These are phyloP conservation scores for Pterocarpus macrocarpus DNA, from an alignment of 306 rosid species.

Conservation along the genomic window DNA sequence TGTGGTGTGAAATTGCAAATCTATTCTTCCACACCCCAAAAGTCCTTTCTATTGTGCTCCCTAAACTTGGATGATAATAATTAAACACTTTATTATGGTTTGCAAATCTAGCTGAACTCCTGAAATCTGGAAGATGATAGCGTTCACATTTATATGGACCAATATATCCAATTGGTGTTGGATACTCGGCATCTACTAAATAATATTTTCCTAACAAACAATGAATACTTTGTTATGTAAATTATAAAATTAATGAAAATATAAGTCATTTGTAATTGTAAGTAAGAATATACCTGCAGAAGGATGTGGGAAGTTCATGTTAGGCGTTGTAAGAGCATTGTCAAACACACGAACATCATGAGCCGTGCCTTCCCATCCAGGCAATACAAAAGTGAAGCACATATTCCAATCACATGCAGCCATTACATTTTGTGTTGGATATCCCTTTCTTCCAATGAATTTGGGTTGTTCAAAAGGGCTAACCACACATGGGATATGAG, in stretches of 20 bases:
- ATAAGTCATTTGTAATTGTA: not conserved
- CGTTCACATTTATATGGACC: not conserved
- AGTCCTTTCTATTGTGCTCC: too few species aligned
- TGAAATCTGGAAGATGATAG: too few species aligned
- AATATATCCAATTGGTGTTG: not conserved
- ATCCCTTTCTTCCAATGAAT: not conserved
- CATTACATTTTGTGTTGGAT: slow-evolving; percentile 13
- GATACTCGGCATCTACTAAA: not conserved
- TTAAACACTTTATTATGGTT: too few species aligned
- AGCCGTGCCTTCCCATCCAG: not conserved
- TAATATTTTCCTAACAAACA: not conserved
- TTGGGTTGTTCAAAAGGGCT: too few species aligned
- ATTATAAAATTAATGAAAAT: not conserved
- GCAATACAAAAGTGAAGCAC: not conserved
- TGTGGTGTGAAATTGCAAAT: too few species aligned
- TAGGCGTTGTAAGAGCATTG: not conserved
- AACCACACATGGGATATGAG: too few species aligned
- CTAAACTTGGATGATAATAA: too few species aligned
- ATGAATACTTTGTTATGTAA: too few species aligned
- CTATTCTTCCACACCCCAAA: too few species aligned
- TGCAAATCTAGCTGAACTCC: too few species aligned
- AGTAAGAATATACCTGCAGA: not conserved
- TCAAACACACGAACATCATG: not conserved
- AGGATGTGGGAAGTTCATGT: not conserved
- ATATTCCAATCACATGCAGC: not conserved